These are phyloP conservation scores for Blastobotrys parvus DNA, from an alignment of 805 yeast genomes.

Conservation along the genomic window DNA sequence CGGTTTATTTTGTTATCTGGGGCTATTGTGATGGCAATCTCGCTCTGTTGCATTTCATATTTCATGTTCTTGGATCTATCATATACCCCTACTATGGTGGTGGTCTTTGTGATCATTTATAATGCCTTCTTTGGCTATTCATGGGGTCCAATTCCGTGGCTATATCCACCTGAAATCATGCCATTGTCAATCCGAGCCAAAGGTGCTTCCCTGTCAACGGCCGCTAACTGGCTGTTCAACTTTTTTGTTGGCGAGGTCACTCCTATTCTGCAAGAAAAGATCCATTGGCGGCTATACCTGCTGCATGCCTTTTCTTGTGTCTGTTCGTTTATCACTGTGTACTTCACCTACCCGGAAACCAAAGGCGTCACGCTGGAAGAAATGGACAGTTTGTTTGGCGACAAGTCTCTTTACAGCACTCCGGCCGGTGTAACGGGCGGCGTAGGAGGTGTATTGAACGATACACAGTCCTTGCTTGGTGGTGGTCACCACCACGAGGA, in stretches of 20 bases:
- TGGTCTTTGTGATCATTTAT: conserved; percentile 64
- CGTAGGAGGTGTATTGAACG: neutral
- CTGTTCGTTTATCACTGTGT: conserved; percentile 64
- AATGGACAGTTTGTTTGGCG: conserved; percentile 87
- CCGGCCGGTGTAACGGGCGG: neutral
- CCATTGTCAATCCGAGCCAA: conserved; percentile 80
- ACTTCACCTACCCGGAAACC: conserved; percentile 76
- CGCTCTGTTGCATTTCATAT: conserved; percentile 58
- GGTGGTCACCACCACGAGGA: conserved; percentile 12
- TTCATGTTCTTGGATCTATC: conserved; percentile 43
- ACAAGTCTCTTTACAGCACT: conserved; percentile 28
- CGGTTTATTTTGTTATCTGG: conserved; percentile 77
- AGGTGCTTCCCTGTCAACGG: conserved; percentile 86
- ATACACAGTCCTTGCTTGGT: conserved; percentile 12
- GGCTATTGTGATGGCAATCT: conserved; percentile 67
- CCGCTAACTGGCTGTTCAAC: conserved; percentile 89
- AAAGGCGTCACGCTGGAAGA: conserved; percentile 84
- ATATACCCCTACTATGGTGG: conserved; percentile 63
- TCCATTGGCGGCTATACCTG: conserved; percentile 73
- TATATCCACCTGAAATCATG: conserved; percentile 75
- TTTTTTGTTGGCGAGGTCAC: conserved; percentile 89
- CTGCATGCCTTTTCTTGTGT: conserved; percentile 75
- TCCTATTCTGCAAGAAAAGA: conserved; percentile 69
- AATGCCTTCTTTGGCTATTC: conserved; percentile 79
- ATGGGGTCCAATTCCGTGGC: conserved; percentile 96